Conservation (phyloP, 2,329 filamentous ascomycete species). For the Anisogramma anomala region DNA sequence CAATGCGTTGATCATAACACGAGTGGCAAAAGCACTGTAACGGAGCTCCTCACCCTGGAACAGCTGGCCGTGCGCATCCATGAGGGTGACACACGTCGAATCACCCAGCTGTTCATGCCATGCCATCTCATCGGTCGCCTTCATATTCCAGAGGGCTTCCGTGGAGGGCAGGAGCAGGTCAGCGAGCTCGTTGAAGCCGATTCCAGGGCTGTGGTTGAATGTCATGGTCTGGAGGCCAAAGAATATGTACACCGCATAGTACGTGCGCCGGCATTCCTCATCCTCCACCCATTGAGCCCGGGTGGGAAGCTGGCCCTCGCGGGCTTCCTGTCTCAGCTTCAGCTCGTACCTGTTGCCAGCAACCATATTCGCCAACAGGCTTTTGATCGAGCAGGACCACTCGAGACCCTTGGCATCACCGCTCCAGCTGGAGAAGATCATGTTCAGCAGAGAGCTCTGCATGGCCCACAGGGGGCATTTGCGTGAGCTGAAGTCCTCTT, state of each 20-base stretch:
- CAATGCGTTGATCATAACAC: constrained; percentile 96
- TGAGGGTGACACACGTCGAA: constrained; percentile 71
- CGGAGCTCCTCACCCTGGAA: constrained; percentile 85
- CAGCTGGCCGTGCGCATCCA: constrained; percentile 86
- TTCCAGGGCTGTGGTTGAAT: constrained; percentile 95
- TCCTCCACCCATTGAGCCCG: constrained; percentile 93
- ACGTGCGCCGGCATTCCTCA: constrained; percentile 89
- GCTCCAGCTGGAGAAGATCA: constrained; percentile 99
- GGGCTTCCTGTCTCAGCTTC: constrained; percentile 82
- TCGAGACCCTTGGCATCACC: constrained; percentile 94
- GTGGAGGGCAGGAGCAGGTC: constrained; percentile 84
- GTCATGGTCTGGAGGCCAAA: constrained; percentile 90
- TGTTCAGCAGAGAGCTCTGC: constrained; percentile 93
- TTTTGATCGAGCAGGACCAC: constrained; percentile 99
- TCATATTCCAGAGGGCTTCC: constrained; percentile 86
- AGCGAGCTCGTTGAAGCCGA: constrained; percentile 97
- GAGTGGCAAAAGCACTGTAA: constrained; percentile 93
- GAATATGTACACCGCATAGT: constrained; percentile 98
- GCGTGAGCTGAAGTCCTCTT: constrained; percentile 95
- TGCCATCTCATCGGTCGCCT: constrained; percentile 62
- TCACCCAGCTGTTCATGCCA: constrained; percentile 71
- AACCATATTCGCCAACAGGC: constrained; percentile 95
- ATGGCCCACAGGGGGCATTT: constrained; percentile 98
- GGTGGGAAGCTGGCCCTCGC: constrained; percentile 61
- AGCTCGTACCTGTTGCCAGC: constrained; percentile 93